Conservation (phyloP, 345 rosid genomes). For the Arabidopsis thaliana region DNA sequence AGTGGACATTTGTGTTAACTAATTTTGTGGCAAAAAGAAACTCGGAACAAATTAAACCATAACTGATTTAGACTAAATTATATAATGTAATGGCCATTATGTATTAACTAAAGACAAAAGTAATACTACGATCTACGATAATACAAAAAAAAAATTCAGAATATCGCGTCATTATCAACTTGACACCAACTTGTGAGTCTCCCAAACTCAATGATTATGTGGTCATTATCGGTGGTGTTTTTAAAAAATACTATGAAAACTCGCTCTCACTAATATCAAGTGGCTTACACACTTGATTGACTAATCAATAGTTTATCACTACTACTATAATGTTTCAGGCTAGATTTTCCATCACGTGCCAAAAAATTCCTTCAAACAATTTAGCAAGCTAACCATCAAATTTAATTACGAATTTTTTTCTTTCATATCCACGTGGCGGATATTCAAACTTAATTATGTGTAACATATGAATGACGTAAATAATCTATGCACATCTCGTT, state of each 20-base stretch:
- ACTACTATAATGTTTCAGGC: conserved; percentile 4
- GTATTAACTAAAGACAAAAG: neutral
- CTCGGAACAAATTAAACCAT: neutral
- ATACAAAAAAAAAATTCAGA: conserved; percentile 10
- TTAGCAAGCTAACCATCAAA: conserved; percentile 15
- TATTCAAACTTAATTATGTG: conserved; percentile 2
- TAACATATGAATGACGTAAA: conserved; percentile 11
- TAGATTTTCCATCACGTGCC: conserved; percentile 36
- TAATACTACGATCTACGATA: neutral
- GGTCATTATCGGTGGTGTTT: conserved; percentile 28
- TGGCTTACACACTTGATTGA: neutral
- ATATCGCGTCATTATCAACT: conserved; percentile 30
- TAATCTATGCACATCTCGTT: conserved; percentile 14
- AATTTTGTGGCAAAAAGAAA: neutral
- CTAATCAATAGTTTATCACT: conserved; percentile 19
- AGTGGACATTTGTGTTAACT: neutral
- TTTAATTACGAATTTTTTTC: neutral
- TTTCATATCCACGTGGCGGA: conserved; percentile 10
- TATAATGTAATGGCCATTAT: too few species aligned
- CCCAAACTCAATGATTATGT: conserved; percentile 34
- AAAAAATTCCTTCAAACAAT: conserved; percentile 8
- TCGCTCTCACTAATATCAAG: neutral
- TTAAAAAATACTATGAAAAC: conserved; percentile 22
- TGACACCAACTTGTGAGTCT: conserved; percentile 29
- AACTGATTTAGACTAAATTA: neutral